Evolutionary conservation across 306 rosid species (phyloP), one percentile per base, ranked within the genome.

Genomic region (Cicer yamashitae): DNA sequence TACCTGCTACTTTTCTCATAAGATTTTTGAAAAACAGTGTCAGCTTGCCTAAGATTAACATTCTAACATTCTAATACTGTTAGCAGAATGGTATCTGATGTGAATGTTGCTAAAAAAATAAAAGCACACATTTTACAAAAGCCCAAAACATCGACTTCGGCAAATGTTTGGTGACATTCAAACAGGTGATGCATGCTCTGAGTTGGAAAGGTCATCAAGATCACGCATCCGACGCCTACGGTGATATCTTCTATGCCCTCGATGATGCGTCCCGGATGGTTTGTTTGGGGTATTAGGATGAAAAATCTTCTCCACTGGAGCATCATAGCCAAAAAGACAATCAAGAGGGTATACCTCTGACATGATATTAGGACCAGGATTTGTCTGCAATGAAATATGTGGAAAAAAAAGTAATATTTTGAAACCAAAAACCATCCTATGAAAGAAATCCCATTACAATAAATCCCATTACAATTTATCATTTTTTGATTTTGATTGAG

Each of bases 291-390:
- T 7, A 77, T 9, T 59, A 0, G 85, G 82, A 54, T 68, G 81
- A 52, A 50, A 73, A 73, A 75, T 70, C 71, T 85, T 92, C 82
- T 94, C 97, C 81, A 47, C 78, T 54, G 62, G 79, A 50, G 74
- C 56, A 43, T 79, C 57, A 74, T 82, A 30, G 79, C 89, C 96
- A 51, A 90, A 94, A 46, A 94, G 46, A 61, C 71, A 83, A 79
- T 89, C 96, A 60, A 94, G 81, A 68, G 96, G 96, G 73, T 89
- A 96, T 17, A 39, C 43, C 76, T 89, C 97, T 10, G 76, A 71
- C 77, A 15, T 52, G 62, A 47, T 43, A 54, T 86, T 92, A 60
- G 39, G 50, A 11, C 25, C 84, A 25, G 81, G 63, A 74, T 75
- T 86, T 80, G 17, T 56, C 97, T 90, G 75, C 84, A 80, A 71